These are phyloP conservation scores for Russula dissimulans DNA, from an alignment of 768 basidiomycete species.

Conservation along the genomic window DNA sequence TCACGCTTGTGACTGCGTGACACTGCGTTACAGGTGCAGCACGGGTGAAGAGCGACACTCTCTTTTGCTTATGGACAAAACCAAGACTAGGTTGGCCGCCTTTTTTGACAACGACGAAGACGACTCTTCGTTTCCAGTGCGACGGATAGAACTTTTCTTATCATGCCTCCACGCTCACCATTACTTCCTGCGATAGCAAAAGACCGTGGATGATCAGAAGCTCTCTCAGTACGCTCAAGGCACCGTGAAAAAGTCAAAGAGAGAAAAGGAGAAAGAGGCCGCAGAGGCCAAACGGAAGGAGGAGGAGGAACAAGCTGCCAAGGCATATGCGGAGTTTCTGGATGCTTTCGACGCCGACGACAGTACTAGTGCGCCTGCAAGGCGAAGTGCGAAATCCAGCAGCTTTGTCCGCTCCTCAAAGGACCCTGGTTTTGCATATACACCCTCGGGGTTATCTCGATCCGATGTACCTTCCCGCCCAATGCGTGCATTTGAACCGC, in stretches of 20 bases:
- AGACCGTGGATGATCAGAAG: slow-evolving; percentile 78
- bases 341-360: slow-evolving; percentile 76
- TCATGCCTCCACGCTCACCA: slow-evolving; percentile 48
- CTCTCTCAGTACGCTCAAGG: slow-evolving; percentile 78
- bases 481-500: slow-evolving; percentile 27
- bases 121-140: slow-evolving; percentile 83
- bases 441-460: slow-evolving; percentile 27
- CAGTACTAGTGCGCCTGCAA: slow-evolving; percentile 25
- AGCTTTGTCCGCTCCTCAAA: slow-evolving; percentile 53
- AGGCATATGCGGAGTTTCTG: slow-evolving; percentile 76
- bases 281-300: slow-evolving; percentile 84
- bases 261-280: slow-evolving; percentile 88
- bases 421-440: slow-evolving; percentile 42
- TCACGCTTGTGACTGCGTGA: not conserved
- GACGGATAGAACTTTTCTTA: slow-evolving; percentile 64
- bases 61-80: slow-evolving; percentile 47
- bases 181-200: slow-evolving; percentile 55
- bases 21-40: not conserved
- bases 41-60: not conserved
- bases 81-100: slow-evolving; percentile 57
- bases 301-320: slow-evolving; percentile 72
- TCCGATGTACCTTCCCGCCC: slow-evolving; percentile 26
- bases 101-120: slow-evolving; percentile 84
- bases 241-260: slow-evolving; percentile 78
- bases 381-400: slow-evolving; percentile 35